phyloP scores from a whole-genome alignment of 495 filamentous ascomycete species.

The Penicillium subrubescens region DNA sequence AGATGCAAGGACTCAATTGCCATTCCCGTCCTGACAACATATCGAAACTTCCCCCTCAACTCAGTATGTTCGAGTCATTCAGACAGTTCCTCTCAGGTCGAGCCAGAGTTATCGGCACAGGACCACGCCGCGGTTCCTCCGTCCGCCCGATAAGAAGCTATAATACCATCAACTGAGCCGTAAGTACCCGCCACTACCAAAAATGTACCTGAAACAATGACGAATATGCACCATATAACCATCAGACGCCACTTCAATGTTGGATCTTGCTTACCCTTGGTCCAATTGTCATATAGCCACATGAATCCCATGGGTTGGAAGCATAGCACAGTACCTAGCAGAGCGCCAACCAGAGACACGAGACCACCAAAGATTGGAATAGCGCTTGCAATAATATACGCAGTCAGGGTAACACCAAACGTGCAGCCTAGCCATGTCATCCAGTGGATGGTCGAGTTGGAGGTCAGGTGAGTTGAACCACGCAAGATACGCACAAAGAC shows the following conservation, averaged over 20 bases:
- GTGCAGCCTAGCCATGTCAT: constrained; percentile 60
- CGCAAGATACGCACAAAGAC: constrained; percentile 61
- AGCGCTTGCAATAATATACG: constrained; percentile 69
- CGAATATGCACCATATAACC: constrained; percentile 32
- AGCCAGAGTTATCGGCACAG: constrained; percentile 35
- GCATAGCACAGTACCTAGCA: constrained; percentile 51
- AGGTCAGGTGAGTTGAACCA: constrained; percentile 52
- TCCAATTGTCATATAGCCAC: constrained; percentile 50
- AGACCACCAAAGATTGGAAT: constrained; percentile 70
- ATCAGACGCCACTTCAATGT: constrained; percentile 25
- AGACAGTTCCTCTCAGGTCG: not conserved
- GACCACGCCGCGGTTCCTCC: constrained; percentile 34
- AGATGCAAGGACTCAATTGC: not conserved
- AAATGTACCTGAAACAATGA: constrained; percentile 41
- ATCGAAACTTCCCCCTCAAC: too few relatives aligned
- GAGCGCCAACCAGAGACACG: constrained; percentile 59
- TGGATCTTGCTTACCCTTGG: constrained; percentile 39
- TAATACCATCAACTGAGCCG: constrained; percentile 55
- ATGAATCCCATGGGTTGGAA: constrained; percentile 49
- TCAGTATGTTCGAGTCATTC: not conserved
- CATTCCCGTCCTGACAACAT: not conserved
- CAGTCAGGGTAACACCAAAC: constrained; percentile 55
- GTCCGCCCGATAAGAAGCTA: constrained; percentile 40
- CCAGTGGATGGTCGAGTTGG: constrained; percentile 59
- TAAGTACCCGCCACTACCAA: constrained; percentile 61